Evolutionary conservation across 805 yeast genomes (phyloP), one percentile per base, ranked within the genome.

Genomic region (Spathaspora boniae): DNA sequence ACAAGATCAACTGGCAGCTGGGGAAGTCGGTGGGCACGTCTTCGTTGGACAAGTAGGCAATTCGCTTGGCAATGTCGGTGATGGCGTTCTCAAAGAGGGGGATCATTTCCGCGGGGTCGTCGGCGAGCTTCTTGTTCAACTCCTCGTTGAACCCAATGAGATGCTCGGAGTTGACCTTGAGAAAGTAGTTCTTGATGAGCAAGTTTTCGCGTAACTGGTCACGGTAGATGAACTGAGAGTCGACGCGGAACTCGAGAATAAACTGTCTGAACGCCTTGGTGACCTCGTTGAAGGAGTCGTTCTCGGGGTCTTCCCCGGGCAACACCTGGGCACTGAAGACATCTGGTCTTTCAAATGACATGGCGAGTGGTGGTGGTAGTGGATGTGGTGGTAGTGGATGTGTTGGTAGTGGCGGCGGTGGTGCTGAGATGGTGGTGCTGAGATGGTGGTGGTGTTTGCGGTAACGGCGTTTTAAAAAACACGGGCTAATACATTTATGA

Each of bases 171-270:
- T 85, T 79, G 8, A 93, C 94, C 3, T 76, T 74, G 34, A 93
- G 60, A 26, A 72, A 74, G 60, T 78, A 89, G 50, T 81, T 78
- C 37, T 81, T 81, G 44, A 86, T 81, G 33, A 91, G 68, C 31
- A 94, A 65, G 58, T 89, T 87, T 51, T 87, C 95, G 47, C 96
- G 72, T 37, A 93, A 69, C 56, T 89, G 96, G 50, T 89, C 96
- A 69, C 95, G 72, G 67, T 91, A 91, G 26, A 88, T 69, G 58
- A 85, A 93, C 55, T 79, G 82, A 39, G 86, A 76, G 52, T 85
- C 83, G 42, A 86, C 72, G 60, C 95, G 76, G 60, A 87, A 93
- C 56, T 88, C 95, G 36, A 87, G 66, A 26, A 93, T 74, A 59
- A 93, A 93, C 47, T 77, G 71, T 46, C 82, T 78, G 68, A 91